Percentiles rank a stretch among this genome's conserved stretches.
Conservation (phyloP, 768 basidiomycete species). For the Tulasnella sp. region DNA sequence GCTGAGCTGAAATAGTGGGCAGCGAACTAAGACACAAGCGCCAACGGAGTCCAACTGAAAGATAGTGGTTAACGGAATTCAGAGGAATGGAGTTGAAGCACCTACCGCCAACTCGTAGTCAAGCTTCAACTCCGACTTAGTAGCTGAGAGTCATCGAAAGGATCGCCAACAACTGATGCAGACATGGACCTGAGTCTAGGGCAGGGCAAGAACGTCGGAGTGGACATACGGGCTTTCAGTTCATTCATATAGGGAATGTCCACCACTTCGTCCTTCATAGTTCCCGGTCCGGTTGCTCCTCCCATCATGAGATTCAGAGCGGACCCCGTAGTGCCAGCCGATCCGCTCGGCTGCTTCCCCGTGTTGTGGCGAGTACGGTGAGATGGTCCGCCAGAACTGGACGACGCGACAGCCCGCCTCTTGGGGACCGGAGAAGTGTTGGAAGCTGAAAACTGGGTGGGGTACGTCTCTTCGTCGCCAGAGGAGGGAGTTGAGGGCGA, state of each 20-base stretch:
- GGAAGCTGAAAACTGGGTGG: neutral
- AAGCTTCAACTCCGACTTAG: neutral
- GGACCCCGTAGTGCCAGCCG: neutral
- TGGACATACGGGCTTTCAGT: slow-evolving; percentile 1
- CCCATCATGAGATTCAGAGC: neutral
- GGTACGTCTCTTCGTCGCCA: slow-evolving; percentile 1
- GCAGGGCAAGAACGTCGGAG: too few species aligned
- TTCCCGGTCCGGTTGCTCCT: neutral
- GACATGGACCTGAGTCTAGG: neutral
- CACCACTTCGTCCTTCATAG: slow-evolving; percentile 1
- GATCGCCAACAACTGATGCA: neutral
- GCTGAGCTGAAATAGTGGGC: too few species aligned
- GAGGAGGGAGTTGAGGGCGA: slow-evolving; percentile 7
- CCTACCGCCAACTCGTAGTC: too few species aligned
- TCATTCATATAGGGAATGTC: slow-evolving; percentile 9
- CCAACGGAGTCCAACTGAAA: too few species aligned
- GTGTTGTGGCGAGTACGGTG: neutral
- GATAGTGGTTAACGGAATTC: too few species aligned
- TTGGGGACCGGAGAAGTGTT: slow-evolving; percentile 1
- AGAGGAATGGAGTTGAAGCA: too few species aligned
- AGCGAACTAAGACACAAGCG: too few species aligned
- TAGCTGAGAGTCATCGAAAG: neutral
- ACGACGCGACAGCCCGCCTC: neutral
- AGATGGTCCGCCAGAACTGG: neutral
- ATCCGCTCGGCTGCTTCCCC: neutral